Percentiles rank a stretch among this genome's conserved stretches.
Evolutionary conservation across 306 rosid genomes (phyloP).

Genomic region (Betula pendula): DNA sequence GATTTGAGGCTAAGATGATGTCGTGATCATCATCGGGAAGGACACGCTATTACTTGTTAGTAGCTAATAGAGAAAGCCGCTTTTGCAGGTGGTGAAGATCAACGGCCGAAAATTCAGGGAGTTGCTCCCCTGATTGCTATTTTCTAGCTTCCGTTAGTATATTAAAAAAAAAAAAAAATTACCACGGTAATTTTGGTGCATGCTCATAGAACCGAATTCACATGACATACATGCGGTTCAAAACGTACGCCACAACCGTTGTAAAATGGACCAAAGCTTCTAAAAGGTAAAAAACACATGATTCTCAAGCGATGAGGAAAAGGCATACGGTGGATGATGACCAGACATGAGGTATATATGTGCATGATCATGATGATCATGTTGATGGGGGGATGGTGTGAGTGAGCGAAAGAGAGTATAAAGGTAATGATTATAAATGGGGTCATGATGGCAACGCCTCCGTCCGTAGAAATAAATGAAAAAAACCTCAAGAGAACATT

Average conservation of each 20-base stretch:
- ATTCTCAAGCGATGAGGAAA: not conserved
- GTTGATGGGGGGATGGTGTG: not conserved
- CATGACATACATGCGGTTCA: not conserved
- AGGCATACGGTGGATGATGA: not conserved
- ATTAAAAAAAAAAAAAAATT: not conserved
- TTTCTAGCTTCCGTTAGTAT: not conserved
- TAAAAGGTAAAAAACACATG: not conserved
- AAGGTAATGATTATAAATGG: constrained; percentile 54
- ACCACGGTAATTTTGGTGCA: no score
- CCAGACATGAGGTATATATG: not conserved
- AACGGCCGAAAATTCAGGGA: constrained; percentile 18
- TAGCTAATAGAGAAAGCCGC: constrained; percentile 19
- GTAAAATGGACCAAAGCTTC: no score
- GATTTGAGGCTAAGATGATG: not conserved
- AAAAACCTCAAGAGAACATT: constrained; percentile 9
- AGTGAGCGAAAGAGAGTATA: not conserved
- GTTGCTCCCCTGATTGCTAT: constrained; percentile 5
- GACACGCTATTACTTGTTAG: constrained; percentile 15
- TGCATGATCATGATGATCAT: constrained; percentile 12
- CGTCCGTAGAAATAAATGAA: constrained; percentile 30
- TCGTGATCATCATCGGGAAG: constrained; percentile 5
- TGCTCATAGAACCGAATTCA: not conserved
- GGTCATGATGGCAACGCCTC: constrained; percentile 47
- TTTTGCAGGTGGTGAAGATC: constrained; percentile 27
- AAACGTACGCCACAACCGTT: no score